Percentiles rank a stretch among this genome's conserved stretches.
These are phyloP conservation scores for Cyathus striatus DNA, from an alignment of 768 basidiomycete genomes.

Conservation along the genomic window DNA sequence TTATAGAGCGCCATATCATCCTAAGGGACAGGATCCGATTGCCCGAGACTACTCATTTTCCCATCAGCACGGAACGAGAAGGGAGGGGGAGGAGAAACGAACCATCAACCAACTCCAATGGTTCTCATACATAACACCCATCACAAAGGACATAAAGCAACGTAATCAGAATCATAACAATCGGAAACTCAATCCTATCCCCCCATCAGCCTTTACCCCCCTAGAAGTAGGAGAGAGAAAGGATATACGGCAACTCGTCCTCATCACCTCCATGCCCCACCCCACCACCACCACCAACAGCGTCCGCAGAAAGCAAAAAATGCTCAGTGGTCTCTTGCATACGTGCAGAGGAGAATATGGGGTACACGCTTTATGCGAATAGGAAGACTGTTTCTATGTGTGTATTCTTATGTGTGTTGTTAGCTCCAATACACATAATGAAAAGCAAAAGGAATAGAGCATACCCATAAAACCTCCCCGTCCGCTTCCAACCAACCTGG, in stretches of 20 bases:
- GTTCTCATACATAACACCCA: slow-evolving; percentile 55
- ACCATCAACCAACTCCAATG: slow-evolving; percentile 61
- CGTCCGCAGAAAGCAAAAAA: slow-evolving; percentile 68
- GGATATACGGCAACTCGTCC: slow-evolving; percentile 38
- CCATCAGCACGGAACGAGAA: neutral
- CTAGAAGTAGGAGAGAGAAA: neutral
- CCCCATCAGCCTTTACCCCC: slow-evolving; percentile 30
- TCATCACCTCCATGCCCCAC: slow-evolving; percentile 52
- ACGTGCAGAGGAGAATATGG: slow-evolving; percentile 96
- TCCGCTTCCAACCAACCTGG: too few species aligned
- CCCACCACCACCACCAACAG: too few species aligned
- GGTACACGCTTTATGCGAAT: slow-evolving; percentile 89
- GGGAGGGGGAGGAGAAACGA: slow-evolving; percentile 32
- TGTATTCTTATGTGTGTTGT: too few species aligned
- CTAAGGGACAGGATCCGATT: slow-evolving; percentile 55
- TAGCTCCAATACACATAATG: too few species aligned
- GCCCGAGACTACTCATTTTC: slow-evolving; percentile 44
- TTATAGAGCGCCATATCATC: slow-evolving; percentile 41
- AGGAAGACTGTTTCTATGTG: slow-evolving; percentile 66
- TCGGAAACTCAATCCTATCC: slow-evolving; percentile 69
- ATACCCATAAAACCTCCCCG: too few species aligned
- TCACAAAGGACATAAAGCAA: slow-evolving; percentile 55
- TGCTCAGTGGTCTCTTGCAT: slow-evolving; percentile 95
- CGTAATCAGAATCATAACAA: slow-evolving; percentile 48
- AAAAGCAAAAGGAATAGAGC: too few species aligned